Percentiles rank a stretch among this genome's conserved stretches.
Conservation (phyloP, 345 rosid species). For the Rhizophora mangle region DNA sequence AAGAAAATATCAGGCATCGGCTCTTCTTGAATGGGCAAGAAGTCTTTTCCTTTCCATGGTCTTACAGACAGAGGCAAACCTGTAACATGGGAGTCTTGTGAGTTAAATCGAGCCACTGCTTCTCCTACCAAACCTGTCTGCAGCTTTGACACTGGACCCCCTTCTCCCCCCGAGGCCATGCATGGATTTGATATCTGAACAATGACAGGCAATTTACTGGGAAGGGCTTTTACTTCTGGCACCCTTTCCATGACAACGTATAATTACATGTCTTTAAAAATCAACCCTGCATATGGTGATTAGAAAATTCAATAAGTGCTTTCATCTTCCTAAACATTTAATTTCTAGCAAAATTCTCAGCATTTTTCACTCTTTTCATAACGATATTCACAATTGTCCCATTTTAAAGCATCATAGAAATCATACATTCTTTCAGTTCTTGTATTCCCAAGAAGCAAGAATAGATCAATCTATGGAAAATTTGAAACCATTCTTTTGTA, state of each 20-base stretch:
- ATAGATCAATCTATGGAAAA: too few relatives aligned
- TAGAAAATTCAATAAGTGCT: constrained; percentile 13
- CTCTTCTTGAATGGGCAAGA: constrained; percentile 45
- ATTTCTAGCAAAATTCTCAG: neutral
- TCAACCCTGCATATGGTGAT: constrained; percentile 35
- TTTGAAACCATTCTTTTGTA: neutral
- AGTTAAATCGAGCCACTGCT: constrained; percentile 35
- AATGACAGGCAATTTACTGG: constrained; percentile 44
- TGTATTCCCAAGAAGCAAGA: neutral
- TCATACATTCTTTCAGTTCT: neutral
- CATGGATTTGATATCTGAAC: constrained; percentile 39
- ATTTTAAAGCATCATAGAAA: neutral
- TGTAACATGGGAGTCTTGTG: constrained; percentile 24
- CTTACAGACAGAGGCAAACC: constrained; percentile 40
- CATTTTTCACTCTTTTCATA: neutral
- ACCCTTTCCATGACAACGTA: constrained; percentile 57
- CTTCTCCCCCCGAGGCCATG: constrained; percentile 29
- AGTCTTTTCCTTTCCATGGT: constrained; percentile 61
- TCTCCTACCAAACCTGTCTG: constrained; percentile 46
- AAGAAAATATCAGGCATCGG: constrained; percentile 35
- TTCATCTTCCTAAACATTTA: constrained; percentile 10
- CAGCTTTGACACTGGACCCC: constrained; percentile 36
- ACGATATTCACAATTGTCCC: neutral
- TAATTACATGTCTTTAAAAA: constrained; percentile 32
- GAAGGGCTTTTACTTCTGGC: constrained; percentile 51